Base-by-base conservation (phyloP, 805 yeast genomes). In the Candida gorgasii region DNA sequence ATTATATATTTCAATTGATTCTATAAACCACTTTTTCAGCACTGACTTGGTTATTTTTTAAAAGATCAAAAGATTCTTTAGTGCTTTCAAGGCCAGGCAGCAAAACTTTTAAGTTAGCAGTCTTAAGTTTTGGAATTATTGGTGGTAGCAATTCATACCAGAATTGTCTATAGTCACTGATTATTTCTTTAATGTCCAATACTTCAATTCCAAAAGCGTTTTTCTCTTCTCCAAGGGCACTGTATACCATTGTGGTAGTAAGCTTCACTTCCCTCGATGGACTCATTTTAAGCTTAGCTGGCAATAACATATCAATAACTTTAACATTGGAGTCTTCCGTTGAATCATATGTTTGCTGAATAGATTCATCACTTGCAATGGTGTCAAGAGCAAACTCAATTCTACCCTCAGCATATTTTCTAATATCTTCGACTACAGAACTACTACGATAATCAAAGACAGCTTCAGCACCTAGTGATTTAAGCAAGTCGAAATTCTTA, bases 21-120 rank as follows among this genome's bases (percentile, higher is more conserved):
- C 44, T 29, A 18, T 36, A 41, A 8, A 75, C 76, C 44, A 76
- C 47, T 56, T 76, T 76, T 48, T 68, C 71, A 39, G 62, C 76
- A 45, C 71, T 60, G 9, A 72, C 76, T 53, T 73, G 67, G 40
- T 63, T 61, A 11, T 59, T 52, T 45, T 55, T 59, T 39, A 71
- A 56, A 49, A 73, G 51, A 1, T 52, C 52, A n/a, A 73, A 54
- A 7, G 73, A 76, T 41, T 65, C 68, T 32, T 69, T 63, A 13
- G 48, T 60, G 37, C 58, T 48, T 15, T 52, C 61, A 12, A 62
- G 53, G 11, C 69, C 70, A 5, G 34, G 23, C 19, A 46, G n/a
- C 43, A 64, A 57, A 11, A 63, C 63, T 41, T 31, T 47, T 45
- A 64, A 55, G 22, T 49, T 45, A 8, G 59, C 36, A 14, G 58